Evolutionary conservation across 139 green algal genomes (phyloP).

Genomic region (Chlorella vulgaris): DNA sequence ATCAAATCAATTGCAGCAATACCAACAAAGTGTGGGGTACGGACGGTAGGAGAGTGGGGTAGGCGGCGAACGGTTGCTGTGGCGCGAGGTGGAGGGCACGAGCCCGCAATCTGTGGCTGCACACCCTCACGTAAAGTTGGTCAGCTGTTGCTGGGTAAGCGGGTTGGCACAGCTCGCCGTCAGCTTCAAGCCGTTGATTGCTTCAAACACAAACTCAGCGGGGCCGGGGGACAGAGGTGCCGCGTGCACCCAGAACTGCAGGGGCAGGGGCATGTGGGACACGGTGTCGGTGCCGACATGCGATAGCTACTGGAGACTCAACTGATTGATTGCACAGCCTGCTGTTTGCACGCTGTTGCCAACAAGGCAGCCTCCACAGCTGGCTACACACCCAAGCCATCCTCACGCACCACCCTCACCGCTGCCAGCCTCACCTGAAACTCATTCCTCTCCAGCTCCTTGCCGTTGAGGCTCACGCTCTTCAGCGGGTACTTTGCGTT

Average conservation of each 20-base stretch:
- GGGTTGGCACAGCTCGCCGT: not conserved
- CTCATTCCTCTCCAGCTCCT: conserved; percentile 1
- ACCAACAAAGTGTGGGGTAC: too few species aligned
- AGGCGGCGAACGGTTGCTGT: too few species aligned
- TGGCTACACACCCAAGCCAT: not conserved
- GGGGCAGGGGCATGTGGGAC: not conserved
- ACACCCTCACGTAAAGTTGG: conserved; percentile 4
- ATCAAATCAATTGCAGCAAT: too few species aligned
- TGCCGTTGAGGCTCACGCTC: not conserved
- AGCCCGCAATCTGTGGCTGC: too few species aligned
- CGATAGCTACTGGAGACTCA: too few species aligned
- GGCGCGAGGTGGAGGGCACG: not conserved
- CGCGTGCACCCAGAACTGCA: conserved; percentile 21
- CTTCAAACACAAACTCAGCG: conserved; percentile 11
- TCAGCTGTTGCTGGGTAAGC: not conserved
- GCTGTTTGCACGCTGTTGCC: not conserved
- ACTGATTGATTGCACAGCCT: not conserved
- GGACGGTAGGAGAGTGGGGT: too few species aligned
- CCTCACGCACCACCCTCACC: not conserved
- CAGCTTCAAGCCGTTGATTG: conserved; percentile 4
- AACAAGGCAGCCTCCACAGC: too few species aligned
- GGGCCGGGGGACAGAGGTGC: not conserved
- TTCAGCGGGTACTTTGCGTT: conserved; percentile 13
- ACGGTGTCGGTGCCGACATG: too few species aligned
- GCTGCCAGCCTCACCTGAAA: conserved; percentile 25